Evolutionary conservation across 139 green algal species (phyloP).

Genomic region (Trebouxia sp.): DNA sequence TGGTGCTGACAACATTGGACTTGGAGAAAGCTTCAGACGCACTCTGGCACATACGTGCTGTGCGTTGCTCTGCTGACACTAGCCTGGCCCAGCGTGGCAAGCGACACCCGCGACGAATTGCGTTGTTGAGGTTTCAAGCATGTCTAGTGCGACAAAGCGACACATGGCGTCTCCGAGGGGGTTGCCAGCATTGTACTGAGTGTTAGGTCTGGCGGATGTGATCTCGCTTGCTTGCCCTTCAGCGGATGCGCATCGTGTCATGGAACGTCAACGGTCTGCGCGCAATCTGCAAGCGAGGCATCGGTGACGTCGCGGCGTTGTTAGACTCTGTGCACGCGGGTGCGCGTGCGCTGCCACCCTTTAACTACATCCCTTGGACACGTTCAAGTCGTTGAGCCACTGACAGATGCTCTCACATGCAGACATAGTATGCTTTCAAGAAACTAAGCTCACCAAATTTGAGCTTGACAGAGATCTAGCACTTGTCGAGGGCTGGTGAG

Average conservation of each 20-base stretch:
- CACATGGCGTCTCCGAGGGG: no score
- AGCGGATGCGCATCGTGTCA: constrained; percentile 30
- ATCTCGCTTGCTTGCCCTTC: neutral
- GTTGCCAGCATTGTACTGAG: no score
- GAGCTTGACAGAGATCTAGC: constrained; percentile 55
- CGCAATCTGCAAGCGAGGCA: neutral
- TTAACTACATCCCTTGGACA: neutral
- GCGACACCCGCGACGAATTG: no score
- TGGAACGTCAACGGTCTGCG: constrained; percentile 39
- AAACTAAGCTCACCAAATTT: constrained; percentile 53
- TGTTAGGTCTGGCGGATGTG: no score
- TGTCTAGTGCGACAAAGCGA: no score
- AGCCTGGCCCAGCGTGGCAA: no score
- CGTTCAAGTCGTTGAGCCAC: neutral
- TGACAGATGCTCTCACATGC: neutral
- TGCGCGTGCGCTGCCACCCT: neutral
- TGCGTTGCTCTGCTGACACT: no score
- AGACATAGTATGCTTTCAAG: constrained; percentile 60
- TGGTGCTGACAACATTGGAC: no score
- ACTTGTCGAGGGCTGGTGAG: constrained; percentile 61
- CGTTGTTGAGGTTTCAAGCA: no score
- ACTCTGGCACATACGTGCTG: no score
- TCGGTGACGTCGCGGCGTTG: neutral
- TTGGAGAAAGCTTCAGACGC: no score
- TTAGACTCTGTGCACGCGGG: constrained; percentile 29